These are phyloP conservation scores for Musa acuminata DNA, from an alignment of 176 grass and related monocot species.

Conservation along the genomic window DNA sequence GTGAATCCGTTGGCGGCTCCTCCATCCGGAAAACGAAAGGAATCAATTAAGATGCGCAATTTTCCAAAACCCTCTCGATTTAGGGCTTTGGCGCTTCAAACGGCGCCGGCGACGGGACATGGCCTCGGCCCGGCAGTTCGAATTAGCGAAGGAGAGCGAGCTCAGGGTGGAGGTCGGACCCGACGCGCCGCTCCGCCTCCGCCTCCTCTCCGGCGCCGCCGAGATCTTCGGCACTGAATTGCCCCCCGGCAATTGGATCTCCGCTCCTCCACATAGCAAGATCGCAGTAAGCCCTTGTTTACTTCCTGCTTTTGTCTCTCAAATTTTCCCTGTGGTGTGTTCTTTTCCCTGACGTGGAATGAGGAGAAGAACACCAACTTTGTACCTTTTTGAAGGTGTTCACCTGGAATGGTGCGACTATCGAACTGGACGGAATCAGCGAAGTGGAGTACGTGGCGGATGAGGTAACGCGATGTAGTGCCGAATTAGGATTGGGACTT, in stretches of 20 bases:
- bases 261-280: constrained; percentile 66
- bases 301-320: neutral
- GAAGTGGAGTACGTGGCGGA: constrained; percentile 84
- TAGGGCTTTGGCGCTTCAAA: too few relatives aligned
- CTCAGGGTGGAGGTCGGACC: constrained; percentile 75
- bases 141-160: constrained; percentile 59
- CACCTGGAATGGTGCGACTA: constrained; percentile 80
- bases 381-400: constrained; percentile 40
- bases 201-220: constrained; percentile 67
- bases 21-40: too few relatives aligned
- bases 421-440: constrained; percentile 69
- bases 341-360: too few relatives aligned
- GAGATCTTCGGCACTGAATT: constrained; percentile 93
- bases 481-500: neutral
- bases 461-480: constrained; percentile 32
- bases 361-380: neutral
- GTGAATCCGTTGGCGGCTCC: too few relatives aligned
- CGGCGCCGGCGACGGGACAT: neutral
- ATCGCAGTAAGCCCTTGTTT: constrained; percentile 40
- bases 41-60: too few relatives aligned
- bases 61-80: too few relatives aligned
- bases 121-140: constrained; percentile 45
- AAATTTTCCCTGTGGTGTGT: too few relatives aligned
- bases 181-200: constrained; percentile 54
- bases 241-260: constrained; percentile 69